Evolutionary conservation across 768 basidiomycete species (phyloP).

Genomic region (Boletus speciosus): DNA sequence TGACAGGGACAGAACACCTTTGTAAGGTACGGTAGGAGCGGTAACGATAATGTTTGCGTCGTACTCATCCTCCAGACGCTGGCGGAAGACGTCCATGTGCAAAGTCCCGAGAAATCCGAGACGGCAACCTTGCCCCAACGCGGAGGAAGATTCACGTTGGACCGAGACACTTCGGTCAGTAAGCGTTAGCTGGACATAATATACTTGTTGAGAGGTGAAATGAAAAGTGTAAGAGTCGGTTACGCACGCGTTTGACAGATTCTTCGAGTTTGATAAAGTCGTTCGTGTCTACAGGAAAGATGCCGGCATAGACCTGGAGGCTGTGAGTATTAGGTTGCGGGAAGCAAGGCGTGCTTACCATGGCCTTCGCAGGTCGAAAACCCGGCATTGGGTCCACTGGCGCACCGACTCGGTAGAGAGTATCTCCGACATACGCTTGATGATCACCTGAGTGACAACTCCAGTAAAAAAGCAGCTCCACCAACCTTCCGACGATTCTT

Average conservation of each 20-base stretch:
- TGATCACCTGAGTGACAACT: constrained; percentile 1
- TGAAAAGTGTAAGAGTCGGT: not conserved
- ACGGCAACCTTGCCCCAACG: constrained; percentile 91
- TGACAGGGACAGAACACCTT: constrained; percentile 42
- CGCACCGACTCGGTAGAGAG: constrained; percentile 72
- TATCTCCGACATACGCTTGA: constrained; percentile 91
- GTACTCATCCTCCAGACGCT: constrained; percentile 95
- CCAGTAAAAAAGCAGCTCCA: not conserved
- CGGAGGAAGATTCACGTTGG: constrained; percentile 88
- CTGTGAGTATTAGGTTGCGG: not conserved
- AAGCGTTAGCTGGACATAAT: constrained; percentile 58
- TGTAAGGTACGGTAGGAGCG: constrained; percentile 93
- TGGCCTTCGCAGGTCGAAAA: constrained; percentile 89
- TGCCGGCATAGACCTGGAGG: constrained; percentile 83
- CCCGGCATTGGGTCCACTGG: constrained; percentile 82
- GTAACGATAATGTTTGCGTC: constrained; percentile 93
- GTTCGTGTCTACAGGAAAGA: constrained; percentile 88
- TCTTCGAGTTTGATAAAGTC: constrained; percentile 96
- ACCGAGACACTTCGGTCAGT: constrained; percentile 88
- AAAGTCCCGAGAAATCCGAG: constrained; percentile 94
- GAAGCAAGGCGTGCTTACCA: constrained; percentile 50
- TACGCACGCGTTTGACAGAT: constrained; percentile 79
- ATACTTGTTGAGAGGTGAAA: constrained; percentile 9
- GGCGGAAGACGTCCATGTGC: constrained; percentile 96
- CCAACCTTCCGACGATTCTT: constrained; percentile 88